A percentile compares a stretch with the other conserved stretches of the same genome.
These are phyloP conservation scores for Penicillium atrosanguineum DNA, from an alignment of 495 filamentous ascomycete genomes.

Conservation along the genomic window DNA sequence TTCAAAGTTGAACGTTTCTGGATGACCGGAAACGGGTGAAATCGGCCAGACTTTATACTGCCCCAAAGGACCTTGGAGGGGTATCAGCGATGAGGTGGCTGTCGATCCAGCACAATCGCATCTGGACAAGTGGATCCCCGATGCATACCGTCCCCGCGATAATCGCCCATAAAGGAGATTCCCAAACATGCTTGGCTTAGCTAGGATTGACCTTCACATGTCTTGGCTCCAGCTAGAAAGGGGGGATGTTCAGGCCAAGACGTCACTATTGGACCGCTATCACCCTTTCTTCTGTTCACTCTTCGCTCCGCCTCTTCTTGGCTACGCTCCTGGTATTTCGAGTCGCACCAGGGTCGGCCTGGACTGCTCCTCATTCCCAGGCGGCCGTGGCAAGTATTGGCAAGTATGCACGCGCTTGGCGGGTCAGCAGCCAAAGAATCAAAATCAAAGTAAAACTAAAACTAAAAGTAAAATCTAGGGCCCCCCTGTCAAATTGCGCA, in stretches of 20 bases:
- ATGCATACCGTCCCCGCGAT: slow-evolving; percentile 23
- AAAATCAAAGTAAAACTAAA: no score
- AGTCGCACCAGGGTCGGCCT: slow-evolving; percentile 14
- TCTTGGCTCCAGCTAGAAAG: slow-evolving; percentile 23
- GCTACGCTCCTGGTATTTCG: slow-evolving; percentile 13
- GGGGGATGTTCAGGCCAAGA: slow-evolving; percentile 22
- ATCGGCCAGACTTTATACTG: slow-evolving; percentile 35
- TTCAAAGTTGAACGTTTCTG: not conserved
- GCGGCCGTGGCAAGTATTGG: slow-evolving; percentile 20
- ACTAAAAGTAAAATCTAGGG: not conserved
- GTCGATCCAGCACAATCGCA: slow-evolving; percentile 34
- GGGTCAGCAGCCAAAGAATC: not conserved
- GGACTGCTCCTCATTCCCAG: slow-evolving; percentile 14
- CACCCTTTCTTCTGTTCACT: slow-evolving; percentile 17
- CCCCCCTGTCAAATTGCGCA: slow-evolving; percentile 18
- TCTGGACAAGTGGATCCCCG: slow-evolving; percentile 23
- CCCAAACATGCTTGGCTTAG: slow-evolving; percentile 17
- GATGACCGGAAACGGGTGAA: slow-evolving; percentile 14
- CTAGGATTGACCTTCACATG: slow-evolving; percentile 11
- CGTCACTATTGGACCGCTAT: slow-evolving; percentile 23
- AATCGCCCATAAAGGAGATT: slow-evolving; percentile 21
- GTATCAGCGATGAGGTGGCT: slow-evolving; percentile 25
- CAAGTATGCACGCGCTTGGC: slow-evolving; percentile 21
- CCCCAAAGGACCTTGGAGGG: slow-evolving; percentile 18
- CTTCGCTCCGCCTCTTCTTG: slow-evolving; percentile 28